Percentiles rank a stretch among this genome's conserved stretches.
Conservation (phyloP, 2,329 filamentous ascomycete species). For the Verticillium nubilum region DNA sequence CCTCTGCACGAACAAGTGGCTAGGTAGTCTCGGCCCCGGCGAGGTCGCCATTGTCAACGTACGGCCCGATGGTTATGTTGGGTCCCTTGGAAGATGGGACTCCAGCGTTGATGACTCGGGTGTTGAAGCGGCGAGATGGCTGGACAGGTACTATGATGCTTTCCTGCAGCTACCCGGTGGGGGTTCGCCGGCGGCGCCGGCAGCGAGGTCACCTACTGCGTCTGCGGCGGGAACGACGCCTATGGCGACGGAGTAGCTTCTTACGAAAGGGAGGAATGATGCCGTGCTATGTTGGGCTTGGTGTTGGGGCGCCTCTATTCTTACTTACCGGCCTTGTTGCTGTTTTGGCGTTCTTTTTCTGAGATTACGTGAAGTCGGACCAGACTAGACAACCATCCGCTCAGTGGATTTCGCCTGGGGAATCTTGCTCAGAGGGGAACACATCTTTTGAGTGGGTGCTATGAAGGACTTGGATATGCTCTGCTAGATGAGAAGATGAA, state of each 20-base stretch:
- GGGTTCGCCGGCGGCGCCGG: background rate
- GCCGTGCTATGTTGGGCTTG: background rate
- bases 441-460: background rate
- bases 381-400: background rate
- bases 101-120: slow-evolving; percentile 44
- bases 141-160: slow-evolving; percentile 48
- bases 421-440: background rate
- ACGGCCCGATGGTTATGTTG: slow-evolving; percentile 69
- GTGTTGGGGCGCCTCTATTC: background rate
- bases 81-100: slow-evolving; percentile 53
- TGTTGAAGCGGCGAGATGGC: slow-evolving; percentile 46
- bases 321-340: background rate
- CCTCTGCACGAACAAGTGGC: slow-evolving; percentile 63
- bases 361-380: background rate
- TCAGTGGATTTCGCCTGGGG: background rate
- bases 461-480: background rate
- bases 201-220: background rate
- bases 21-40: slow-evolving; percentile 49
- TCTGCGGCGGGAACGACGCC: background rate
- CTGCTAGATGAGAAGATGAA: too few relatives aligned
- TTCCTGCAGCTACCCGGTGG: slow-evolving; percentile 43
- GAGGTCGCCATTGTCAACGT: slow-evolving; percentile 63
- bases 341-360: background rate
- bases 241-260: background rate
- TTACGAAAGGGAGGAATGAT: background rate